Evolutionary conservation across 345 rosid species (phyloP).

Genomic region (Populus alba): DNA sequence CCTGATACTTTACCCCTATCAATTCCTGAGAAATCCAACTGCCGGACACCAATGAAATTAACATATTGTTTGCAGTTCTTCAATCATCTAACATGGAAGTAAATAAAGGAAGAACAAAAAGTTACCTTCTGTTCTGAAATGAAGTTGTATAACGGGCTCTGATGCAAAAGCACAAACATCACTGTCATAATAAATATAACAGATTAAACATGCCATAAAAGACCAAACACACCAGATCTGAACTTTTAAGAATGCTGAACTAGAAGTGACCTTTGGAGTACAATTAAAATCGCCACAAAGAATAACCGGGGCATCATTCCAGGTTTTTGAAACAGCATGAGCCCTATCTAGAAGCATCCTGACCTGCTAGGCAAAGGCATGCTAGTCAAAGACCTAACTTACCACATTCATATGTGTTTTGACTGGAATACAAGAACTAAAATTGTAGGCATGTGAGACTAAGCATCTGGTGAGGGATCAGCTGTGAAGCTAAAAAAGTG

Average conservation of each 20-base stretch:
- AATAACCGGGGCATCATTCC: conserved; percentile 89
- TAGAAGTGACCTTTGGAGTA: conserved; percentile 70
- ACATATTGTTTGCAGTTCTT: not conserved
- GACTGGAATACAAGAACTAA: not conserved
- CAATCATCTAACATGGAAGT: conserved; percentile 7
- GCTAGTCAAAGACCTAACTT: not conserved
- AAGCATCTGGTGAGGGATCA: not conserved
- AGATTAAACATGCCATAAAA: not conserved
- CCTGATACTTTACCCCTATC: conserved; percentile 88
- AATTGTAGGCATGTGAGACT: not conserved
- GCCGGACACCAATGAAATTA: conserved; percentile 22
- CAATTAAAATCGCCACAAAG: conserved; percentile 95
- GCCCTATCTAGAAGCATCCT: conserved; percentile 76
- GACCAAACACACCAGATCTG: not conserved
- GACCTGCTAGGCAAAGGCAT: conserved; percentile 47
- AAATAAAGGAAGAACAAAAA: conserved; percentile 10
- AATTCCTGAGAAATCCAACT: conserved; percentile 70
- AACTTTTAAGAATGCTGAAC: conserved; percentile 8
- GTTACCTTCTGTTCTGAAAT: conserved; percentile 78
- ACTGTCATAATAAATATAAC: not conserved
- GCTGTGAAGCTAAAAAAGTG: not conserved
- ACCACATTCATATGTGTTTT: not conserved
- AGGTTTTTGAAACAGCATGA: conserved; percentile 62
- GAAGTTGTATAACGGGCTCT: conserved; percentile 93
- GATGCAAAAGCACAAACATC: conserved; percentile 34